Evolutionary conservation across 805 yeast species (phyloP), one percentile per base, ranked within the genome.

Genomic region (Kazachstania bromeliacearum): DNA sequence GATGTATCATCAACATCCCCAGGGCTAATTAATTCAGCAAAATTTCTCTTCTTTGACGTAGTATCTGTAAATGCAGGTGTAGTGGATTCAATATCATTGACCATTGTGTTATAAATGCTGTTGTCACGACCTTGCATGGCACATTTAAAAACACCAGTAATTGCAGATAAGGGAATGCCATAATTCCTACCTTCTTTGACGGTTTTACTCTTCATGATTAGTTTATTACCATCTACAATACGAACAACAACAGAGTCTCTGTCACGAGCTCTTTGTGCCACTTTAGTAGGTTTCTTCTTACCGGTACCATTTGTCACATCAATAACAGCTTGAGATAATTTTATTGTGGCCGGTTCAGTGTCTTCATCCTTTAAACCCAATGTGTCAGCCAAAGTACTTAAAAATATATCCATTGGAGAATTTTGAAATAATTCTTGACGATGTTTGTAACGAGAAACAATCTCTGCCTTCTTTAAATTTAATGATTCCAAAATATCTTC

Each of bases 291-390:
- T 30, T 54, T 54, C 39, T 51, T 56, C 44, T 56, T 59, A 19
- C 62, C 61, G 7, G 59, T 46, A n/a, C 57, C 53, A 38, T 59
- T 59, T 12, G 51, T 45, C 17, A 43, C 43, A 28, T 57, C 62
- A 15, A 55, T 41, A 7, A 51, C 34, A 19, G 42, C 36, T 17
- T 45, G 53, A 5, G 61, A 51, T 18, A 43, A 38, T 14, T 39
- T 35, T 13, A 34, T 24, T 13, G 55, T 42, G 24, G 50, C 44
- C 10, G 43, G 34, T 24, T 51, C 60, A 22, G 47, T 43, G n/a
- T 48, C 45, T 13, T 47, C 49, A 42, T 53, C 61, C 22, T 45
- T 48, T 6, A 53, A 37, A 18, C 55, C 63, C 36, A 57, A 36
- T 31, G 59, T 47, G 34, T 59, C 63, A 12, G 55, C 57, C 28